Base-by-base conservation (phyloP, 176 grass and related monocot genomes). In the Chrysopogon serrulatus region DNA sequence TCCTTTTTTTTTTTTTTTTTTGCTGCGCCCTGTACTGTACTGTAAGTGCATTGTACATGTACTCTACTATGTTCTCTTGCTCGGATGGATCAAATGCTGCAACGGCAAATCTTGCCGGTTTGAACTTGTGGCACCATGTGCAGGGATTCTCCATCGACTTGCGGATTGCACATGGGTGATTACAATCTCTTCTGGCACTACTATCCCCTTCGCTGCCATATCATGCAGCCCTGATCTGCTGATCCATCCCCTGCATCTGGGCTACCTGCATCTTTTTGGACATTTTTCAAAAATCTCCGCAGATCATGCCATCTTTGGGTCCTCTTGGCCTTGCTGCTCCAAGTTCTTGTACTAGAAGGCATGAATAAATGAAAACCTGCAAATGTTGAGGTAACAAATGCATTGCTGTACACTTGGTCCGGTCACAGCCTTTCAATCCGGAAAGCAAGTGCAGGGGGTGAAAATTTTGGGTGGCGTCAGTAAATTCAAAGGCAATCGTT, bases 81-180 rank as follows among this genome's bases (percentile, higher is more conserved):
- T 87, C 69, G 42, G 56, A n/a, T n/a, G n/a, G n/a, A 66, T 67
- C 85, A 14, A 14, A 10, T 57, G 60, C 35, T 57, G 6, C 35
- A 44, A 27, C 57, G 35, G 60, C 44, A 44, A 75, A 68, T 75
- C 59, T 80, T 66, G 53, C 23, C 53, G 53, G 53, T 57, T 57
- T 57, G 35, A 65, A 23, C 21, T 49, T 68, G 67, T 82, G 80
- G 69, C 62, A 21, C 42, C 92, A 91, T 88, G 88, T 94, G 88
- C 36, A 53, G 79, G 83, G 88, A 90, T 90, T 90, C 92, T 80
- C 71, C 48, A 54, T 82, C 24, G 66, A 70, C 61, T 81, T 9
- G 77, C 42, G 49, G 73, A n/a, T n/a, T 51, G 72, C 86, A 86
- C 88, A 94, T 90, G 88, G 85, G 60, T 81, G 78, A 86, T 69